Conservation (phyloP, 2,329 filamentous ascomycete species). For the Triangularia setosa region DNA sequence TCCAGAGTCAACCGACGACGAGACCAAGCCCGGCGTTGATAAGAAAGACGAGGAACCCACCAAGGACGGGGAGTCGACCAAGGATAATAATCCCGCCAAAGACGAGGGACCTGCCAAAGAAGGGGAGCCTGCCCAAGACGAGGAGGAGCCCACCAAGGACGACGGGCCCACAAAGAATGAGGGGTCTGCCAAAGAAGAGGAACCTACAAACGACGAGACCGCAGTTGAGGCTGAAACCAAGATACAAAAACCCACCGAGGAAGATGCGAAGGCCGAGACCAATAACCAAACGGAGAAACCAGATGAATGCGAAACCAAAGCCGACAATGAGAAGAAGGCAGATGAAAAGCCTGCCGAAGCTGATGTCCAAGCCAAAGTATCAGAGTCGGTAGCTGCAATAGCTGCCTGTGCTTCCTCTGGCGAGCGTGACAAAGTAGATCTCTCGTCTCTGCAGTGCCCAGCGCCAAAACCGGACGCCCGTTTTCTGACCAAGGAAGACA, state of each 20-base stretch:
- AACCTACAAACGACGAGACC: neutral
- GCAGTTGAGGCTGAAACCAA: neutral
- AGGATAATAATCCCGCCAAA: neutral
- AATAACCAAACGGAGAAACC: neutral
- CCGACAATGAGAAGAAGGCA: neutral
- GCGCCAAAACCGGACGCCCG: constrained; percentile 42
- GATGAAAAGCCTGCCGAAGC: neutral
- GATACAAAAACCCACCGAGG: neutral
- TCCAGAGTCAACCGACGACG: neutral
- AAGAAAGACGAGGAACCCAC: neutral
- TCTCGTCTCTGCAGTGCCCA: neutral
- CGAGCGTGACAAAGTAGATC: neutral
- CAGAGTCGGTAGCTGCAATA: no score
- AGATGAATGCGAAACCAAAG: neutral
- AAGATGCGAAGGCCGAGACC: neutral
- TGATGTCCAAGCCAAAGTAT: neutral
- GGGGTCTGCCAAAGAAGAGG: neutral
- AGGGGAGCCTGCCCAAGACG: neutral
- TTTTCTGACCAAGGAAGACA: constrained; percentile 46
- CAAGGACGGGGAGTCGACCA: neutral
- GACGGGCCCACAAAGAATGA: neutral
- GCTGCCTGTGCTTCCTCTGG: neutral
- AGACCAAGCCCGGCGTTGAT: neutral
- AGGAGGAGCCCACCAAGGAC: neutral
- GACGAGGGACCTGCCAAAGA: neutral